Conservation (phyloP, 2,329 filamentous ascomycete genomes). For the Cladophialophora psammophila region DNA sequence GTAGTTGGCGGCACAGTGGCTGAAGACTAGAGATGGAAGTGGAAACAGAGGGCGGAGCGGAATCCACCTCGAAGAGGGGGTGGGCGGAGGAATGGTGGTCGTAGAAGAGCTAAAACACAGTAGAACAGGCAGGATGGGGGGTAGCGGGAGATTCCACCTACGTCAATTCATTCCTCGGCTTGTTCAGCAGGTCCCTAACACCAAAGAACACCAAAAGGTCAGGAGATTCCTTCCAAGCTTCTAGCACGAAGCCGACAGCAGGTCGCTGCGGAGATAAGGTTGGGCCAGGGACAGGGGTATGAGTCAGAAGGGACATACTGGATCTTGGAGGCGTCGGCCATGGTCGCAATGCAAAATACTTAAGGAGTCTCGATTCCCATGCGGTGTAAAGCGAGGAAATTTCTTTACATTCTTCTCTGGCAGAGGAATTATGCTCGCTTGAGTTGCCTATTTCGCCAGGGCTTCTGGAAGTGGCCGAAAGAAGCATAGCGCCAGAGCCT, state of each 20-base stretch:
- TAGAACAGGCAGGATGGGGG: slow-evolving; percentile 26
- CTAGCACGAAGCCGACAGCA: slow-evolving; percentile 19
- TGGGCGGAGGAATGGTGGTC: slow-evolving; percentile 35
- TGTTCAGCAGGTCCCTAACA: slow-evolving; percentile 81
- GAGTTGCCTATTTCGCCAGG: slow-evolving; percentile 16
- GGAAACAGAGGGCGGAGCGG: slow-evolving; percentile 38
- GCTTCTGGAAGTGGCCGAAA: slow-evolving; percentile 4
- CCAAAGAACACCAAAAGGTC: slow-evolving; percentile 30
- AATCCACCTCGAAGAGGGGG: slow-evolving; percentile 29
- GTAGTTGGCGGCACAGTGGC: slow-evolving; percentile 4
- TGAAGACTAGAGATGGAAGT: slow-evolving; percentile 24
- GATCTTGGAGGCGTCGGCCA: slow-evolving; percentile 72
- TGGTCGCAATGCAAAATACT: slow-evolving; percentile 48
- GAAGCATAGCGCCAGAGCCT: slow-evolving; percentile 1
- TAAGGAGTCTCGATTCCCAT: slow-evolving; percentile 37
- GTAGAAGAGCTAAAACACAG: slow-evolving; percentile 27
- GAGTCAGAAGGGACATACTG: slow-evolving; percentile 62
- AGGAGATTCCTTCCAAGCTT: slow-evolving; percentile 19
- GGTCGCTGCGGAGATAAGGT: slow-evolving; percentile 27
- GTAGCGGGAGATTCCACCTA: slow-evolving; percentile 58
- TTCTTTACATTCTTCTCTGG: slow-evolving; percentile 10
- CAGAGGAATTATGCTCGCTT: slow-evolving; percentile 24
- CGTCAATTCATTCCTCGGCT: slow-evolving; percentile 91
- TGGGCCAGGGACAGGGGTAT: slow-evolving; percentile 26
- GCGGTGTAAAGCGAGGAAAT: slow-evolving; percentile 21